Evolutionary conservation across 164 flowering plant genomes (phyloP).

Genomic region (Taxillus chinensis): DNA sequence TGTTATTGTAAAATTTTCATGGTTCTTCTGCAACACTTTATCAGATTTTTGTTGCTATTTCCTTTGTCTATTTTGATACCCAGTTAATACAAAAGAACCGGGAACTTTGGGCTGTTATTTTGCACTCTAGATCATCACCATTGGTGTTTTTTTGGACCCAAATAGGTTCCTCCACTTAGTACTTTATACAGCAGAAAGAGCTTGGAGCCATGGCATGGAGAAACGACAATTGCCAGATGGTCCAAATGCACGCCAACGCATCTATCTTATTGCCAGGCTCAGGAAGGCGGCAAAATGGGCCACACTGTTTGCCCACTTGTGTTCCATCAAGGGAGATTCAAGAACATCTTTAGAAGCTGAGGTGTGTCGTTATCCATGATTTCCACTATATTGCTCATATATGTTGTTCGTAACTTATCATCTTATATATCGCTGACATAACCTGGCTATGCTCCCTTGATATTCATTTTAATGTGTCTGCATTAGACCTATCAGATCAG

Average conservation of each 20-base stretch:
- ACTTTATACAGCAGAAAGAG: slow-evolving; percentile 88
- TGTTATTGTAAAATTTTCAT: no score
- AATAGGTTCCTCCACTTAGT: slow-evolving; percentile 83
- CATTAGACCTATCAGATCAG: no score
- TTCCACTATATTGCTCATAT: not conserved
- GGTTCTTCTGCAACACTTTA: no score
- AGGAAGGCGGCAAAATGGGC: slow-evolving; percentile 98
- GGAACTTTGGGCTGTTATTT: not conserved
- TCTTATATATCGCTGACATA: no score
- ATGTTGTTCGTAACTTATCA: not conserved
- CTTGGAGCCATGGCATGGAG: slow-evolving; percentile 99
- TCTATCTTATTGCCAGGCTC: slow-evolving; percentile 76
- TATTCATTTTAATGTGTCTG: no score
- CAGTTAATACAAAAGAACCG: not conserved
- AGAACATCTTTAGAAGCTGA: slow-evolving; percentile 96
- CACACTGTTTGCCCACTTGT: slow-evolving; percentile 62
- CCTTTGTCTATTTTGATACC: no score
- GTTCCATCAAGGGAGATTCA: slow-evolving; percentile 87
- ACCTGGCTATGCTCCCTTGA: no score
- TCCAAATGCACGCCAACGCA: slow-evolving; percentile 80
- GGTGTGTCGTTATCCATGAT: slow-evolving; percentile 23
- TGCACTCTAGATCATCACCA: not conserved
- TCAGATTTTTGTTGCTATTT: no score
- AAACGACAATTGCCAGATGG: slow-evolving; percentile 90
- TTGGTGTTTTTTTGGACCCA: slow-evolving; percentile 11